A percentile compares a stretch with the other conserved stretches of the same genome.
Conservation (phyloP, 2,329 filamentous ascomycete species). For the Calonectria pseudoreteaudii region DNA sequence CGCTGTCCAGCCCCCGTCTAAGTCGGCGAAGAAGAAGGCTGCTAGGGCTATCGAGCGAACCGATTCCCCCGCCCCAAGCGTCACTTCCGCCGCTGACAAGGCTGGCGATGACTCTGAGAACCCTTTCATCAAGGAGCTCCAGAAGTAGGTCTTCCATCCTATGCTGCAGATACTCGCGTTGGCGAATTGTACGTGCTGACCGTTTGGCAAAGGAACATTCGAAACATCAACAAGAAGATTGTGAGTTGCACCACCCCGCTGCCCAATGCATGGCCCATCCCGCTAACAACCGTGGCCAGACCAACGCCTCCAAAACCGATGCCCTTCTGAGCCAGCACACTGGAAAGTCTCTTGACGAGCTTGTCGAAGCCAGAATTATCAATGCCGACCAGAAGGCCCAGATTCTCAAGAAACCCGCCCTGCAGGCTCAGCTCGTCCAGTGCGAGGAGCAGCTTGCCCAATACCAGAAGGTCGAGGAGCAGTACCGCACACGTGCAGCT, state of each 20-base stretch:
- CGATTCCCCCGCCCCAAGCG: slow-evolving; percentile 66
- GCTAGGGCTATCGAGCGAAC: slow-evolving; percentile 63
- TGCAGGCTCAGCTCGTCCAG: slow-evolving; percentile 76
- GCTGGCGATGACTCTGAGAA: slow-evolving; percentile 74
- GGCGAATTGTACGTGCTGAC: slow-evolving; percentile 31
- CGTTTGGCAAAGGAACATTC: slow-evolving; percentile 75
- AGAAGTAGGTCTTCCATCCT: slow-evolving; percentile 74
- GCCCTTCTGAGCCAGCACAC: slow-evolving; percentile 76
- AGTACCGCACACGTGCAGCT: slow-evolving; percentile 72
- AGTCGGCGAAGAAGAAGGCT: slow-evolving; percentile 76
- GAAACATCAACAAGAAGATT: slow-evolving; percentile 94
- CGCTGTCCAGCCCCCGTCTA: slow-evolving; percentile 70
- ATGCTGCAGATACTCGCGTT: background rate
- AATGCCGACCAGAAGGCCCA: slow-evolving; percentile 85
- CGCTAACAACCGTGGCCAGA: slow-evolving; percentile 55
- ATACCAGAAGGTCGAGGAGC: slow-evolving; percentile 80
- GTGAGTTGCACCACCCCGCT: slow-evolving; percentile 63
- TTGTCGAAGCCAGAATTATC: slow-evolving; percentile 78
- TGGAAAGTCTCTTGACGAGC: slow-evolving; percentile 77
- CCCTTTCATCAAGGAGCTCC: slow-evolving; percentile 86
- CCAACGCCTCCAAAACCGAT: slow-evolving; percentile 79
- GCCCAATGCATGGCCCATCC: slow-evolving; percentile 21
- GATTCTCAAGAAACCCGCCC: slow-evolving; percentile 79
- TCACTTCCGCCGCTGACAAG: slow-evolving; percentile 61
- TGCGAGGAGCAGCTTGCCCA: slow-evolving; percentile 80